phyloP scores from a whole-genome alignment of 768 basidiomycete genomes.

The Hemileccinum rubropunctum region DNA sequence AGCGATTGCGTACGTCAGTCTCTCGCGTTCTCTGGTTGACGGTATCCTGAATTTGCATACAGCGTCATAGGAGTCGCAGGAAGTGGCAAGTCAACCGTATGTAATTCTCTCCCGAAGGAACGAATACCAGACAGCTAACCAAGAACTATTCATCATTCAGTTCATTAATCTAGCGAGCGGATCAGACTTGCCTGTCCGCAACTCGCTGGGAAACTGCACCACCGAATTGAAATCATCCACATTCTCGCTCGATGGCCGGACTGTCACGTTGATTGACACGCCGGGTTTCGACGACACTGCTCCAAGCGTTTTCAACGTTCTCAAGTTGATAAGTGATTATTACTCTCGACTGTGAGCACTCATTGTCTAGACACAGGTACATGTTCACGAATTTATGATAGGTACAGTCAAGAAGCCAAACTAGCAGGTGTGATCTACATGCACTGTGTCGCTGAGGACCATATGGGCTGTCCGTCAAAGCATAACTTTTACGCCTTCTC shows the following conservation, averaged over 20 bases:
- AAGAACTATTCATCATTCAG: constrained; percentile 16
- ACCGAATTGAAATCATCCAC: constrained; percentile 38
- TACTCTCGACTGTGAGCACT: constrained; percentile 20
- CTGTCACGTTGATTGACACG: constrained; percentile 52
- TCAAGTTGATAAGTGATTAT: constrained; percentile 42
- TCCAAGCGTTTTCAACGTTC: constrained; percentile 43
- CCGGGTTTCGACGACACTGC: constrained; percentile 55
- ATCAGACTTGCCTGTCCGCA: constrained; percentile 40
- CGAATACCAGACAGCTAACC: not conserved
- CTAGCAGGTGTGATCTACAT: constrained; percentile 50
- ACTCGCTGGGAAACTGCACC: constrained; percentile 43
- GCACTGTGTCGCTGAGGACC: constrained; percentile 45
- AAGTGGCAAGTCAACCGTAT: constrained; percentile 32
- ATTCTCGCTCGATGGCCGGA: constrained; percentile 42
- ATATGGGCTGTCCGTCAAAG: constrained; percentile 41
- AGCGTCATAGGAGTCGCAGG: constrained; percentile 32
- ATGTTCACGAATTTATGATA: not conserved
- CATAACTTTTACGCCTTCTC: constrained; percentile 46
- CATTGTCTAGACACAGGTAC: not conserved
- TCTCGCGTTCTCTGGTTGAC: not conserved
- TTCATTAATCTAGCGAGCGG: constrained; percentile 53
- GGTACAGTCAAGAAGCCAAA: constrained; percentile 28
- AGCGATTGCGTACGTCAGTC: constrained; percentile 25
- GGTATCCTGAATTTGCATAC: constrained; percentile 8
- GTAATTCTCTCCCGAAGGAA: constrained; percentile 1